phyloP scores from a whole-genome alignment of 257 asterid genomes.

The Lithospermum erythrorhizon region DNA sequence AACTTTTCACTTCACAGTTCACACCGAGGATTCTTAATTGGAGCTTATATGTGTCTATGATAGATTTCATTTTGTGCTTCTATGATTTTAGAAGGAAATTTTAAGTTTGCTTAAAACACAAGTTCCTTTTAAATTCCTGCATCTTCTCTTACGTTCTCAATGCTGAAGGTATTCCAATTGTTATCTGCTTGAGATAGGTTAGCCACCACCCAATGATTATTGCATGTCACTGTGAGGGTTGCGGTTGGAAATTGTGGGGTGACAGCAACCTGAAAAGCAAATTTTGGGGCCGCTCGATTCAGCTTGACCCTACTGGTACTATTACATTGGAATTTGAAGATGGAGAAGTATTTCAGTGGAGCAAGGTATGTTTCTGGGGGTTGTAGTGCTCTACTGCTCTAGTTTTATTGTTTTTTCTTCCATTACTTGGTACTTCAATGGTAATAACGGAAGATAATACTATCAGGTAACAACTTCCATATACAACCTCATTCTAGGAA shows the following conservation, averaged over 20 bases:
- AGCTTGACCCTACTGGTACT: constrained; percentile 19
- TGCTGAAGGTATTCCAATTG: background rate
- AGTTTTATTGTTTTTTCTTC: too few species aligned
- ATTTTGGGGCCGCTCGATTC: constrained; percentile 25
- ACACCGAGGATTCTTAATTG: too few species aligned
- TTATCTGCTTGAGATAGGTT: constrained; percentile 10
- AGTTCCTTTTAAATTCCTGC: too few species aligned
- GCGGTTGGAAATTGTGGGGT: constrained; percentile 19
- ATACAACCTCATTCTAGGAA: constrained; percentile 15
- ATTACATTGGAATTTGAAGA: constrained; percentile 21
- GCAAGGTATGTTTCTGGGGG: constrained; percentile 5
- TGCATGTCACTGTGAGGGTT: constrained; percentile 19
- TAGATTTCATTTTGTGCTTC: too few species aligned
- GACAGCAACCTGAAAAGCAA: constrained; percentile 15
- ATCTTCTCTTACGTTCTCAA: background rate
- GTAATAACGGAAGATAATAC: background rate
- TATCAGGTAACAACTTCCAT: constrained; percentile 20
- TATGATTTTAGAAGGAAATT: too few species aligned
- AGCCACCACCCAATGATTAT: constrained; percentile 21
- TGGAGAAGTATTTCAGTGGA: constrained; percentile 19
- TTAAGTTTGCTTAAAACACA: too few species aligned
- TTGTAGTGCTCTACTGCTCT: background rate
- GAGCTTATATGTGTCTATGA: too few species aligned
- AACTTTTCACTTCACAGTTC: too few species aligned
- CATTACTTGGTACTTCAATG: background rate